These are phyloP conservation scores for Metschnikowia proteae DNA, from an alignment of 805 yeast genomes.

Conservation along the genomic window DNA sequence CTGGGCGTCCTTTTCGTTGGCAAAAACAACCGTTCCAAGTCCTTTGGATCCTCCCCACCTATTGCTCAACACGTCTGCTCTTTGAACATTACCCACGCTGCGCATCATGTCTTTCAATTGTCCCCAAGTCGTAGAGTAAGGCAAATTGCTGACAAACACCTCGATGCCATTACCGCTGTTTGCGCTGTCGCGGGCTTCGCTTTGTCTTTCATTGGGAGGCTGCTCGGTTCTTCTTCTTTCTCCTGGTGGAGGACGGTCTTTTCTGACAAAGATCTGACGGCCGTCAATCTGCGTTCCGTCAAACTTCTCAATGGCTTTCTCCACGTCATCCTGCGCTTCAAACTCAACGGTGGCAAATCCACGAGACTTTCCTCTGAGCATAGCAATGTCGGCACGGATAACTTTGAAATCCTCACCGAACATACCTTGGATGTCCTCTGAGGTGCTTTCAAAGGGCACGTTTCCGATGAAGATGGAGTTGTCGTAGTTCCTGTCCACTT, in stretches of 20 bases:
- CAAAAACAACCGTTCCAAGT: slow-evolving; percentile 75
- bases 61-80: slow-evolving; percentile 74
- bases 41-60: slow-evolving; percentile 78
- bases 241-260: slow-evolving; percentile 80
- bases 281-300: slow-evolving; percentile 65
- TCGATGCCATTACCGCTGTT: slow-evolving; percentile 42
- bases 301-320: slow-evolving; percentile 63
- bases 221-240: slow-evolving; percentile 28
- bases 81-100: slow-evolving; percentile 67
- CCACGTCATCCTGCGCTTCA: slow-evolving; percentile 58
- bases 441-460: slow-evolving; percentile 60
- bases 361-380: slow-evolving; percentile 72
- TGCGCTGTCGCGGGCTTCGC: slow-evolving; percentile 2
- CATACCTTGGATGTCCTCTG: slow-evolving; percentile 55
- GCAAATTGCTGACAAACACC: slow-evolving; percentile 76
- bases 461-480: slow-evolving; percentile 74
- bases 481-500: slow-evolving; percentile 44
- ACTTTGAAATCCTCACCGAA: slow-evolving; percentile 51
- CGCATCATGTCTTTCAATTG: slow-evolving; percentile 81
- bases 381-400: slow-evolving; percentile 78
- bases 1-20: slow-evolving; percentile 61
- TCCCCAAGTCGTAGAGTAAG: slow-evolving; percentile 80
- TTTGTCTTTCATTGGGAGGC: slow-evolving; percentile 5
- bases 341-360: slow-evolving; percentile 94
- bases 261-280: slow-evolving; percentile 84